Evolutionary conservation across 805 yeast genomes (phyloP), one percentile per base, ranked within the genome.

Genomic region (Candida xiaguanensis): DNA sequence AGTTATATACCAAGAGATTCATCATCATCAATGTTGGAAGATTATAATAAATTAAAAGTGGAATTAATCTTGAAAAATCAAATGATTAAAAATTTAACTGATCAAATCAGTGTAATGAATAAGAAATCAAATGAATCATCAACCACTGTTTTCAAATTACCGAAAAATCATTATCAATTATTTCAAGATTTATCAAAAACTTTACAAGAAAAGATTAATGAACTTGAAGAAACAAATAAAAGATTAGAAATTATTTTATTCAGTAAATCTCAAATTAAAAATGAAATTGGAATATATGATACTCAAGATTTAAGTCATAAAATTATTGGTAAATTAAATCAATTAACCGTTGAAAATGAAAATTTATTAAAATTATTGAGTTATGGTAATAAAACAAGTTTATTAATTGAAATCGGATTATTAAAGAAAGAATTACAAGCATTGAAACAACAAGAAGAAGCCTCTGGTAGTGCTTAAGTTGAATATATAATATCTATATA

Each of bases 281-380:
- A 28, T 13, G 8, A 4, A n/a, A 25, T 23, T 17, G 18, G 25
- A 5, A 13, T 12, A 5, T 82, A 77, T 55, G 95, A 86, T 51
- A 82, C 78, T 36, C 80, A 84, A 50, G 89, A 85, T 40, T 61
- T 85, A 34, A 79, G 90, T 11, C 93, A 86, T 53, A 80, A 81
- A 50, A 76, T 85, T 42, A 67, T 86, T 28, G 70, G 72, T 29
- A 78, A 85, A 49, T 50, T 87, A 46, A 75, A 76, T 39, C 63
- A 72, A 41, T 61, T 87, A 43, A 77, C 77, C 14, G 74, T 72
- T 33, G 95, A 87, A 53, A 87, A 87, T 54, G 80, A 79, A 41
- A 79, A 73, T 45, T 69, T 87, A 61, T 72, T 81, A 44, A 77
- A 77, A 49, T 78, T 85, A 80, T 58, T 85, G 8, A 79, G 89